Evolutionary conservation across 1,139 yeast genomes (phyloP).

Genomic region (Blastobotrys serpentis): DNA sequence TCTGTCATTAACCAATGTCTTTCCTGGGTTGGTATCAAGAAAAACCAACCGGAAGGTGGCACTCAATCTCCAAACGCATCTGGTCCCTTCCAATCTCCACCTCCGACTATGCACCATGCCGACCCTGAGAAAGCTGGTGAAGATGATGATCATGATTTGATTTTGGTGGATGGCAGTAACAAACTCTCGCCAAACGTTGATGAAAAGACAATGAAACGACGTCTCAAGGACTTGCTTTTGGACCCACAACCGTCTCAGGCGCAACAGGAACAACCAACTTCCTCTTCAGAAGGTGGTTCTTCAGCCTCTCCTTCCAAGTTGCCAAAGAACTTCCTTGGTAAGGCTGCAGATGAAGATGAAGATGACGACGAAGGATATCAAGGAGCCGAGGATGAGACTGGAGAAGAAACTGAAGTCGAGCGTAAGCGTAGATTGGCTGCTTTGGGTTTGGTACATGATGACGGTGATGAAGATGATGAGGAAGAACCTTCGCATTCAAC

Average conservation of each 20-base stretch:
- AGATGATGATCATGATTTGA: constrained; percentile 23
- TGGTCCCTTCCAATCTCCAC: neutral
- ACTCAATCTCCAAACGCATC: neutral
- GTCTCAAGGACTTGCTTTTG: constrained; percentile 28
- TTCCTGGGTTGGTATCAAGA: constrained; percentile 30
- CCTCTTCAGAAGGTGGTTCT: too few species aligned
- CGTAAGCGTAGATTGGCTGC: constrained; percentile 78
- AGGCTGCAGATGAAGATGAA: constrained; percentile 31
- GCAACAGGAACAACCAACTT: neutral
- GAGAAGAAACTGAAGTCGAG: constrained; percentile 50
- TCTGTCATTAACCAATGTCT: constrained; percentile 28
- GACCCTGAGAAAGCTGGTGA: constrained; percentile 32
- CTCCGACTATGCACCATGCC: too few species aligned
- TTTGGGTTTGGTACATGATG: constrained; percentile 58
- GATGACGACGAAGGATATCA: constrained; percentile 26
- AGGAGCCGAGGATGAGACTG: constrained; percentile 29
- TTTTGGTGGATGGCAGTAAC: constrained; percentile 24
- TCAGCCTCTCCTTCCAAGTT: constrained; percentile 11
- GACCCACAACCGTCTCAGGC: constrained; percentile 8
- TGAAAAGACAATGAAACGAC: constrained; percentile 27
- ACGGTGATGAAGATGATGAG: constrained; percentile 29
- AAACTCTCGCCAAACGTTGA: constrained; percentile 23
- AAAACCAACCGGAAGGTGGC: constrained; percentile 3
- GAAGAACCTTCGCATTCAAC: constrained; percentile 16
- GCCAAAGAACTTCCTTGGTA: constrained; percentile 26